phyloP scores from a whole-genome alignment of 768 basidiomycete species.

The Hysterangium stoloniferum region DNA sequence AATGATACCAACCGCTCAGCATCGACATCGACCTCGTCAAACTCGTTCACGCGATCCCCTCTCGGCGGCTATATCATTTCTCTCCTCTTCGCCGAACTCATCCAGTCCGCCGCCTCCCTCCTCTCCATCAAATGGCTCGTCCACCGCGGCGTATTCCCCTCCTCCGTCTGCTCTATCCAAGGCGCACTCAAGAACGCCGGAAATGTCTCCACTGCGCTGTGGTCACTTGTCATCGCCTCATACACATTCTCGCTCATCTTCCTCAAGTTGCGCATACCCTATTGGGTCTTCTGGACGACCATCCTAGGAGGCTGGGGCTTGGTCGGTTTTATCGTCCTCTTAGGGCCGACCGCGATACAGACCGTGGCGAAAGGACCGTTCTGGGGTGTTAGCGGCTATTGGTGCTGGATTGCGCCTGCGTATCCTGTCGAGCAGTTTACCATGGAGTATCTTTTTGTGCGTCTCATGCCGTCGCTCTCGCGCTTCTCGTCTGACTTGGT shows the following conservation, averaged over 20 bases:
- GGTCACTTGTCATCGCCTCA: slow-evolving; percentile 34
- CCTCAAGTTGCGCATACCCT: slow-evolving; percentile 30
- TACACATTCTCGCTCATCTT: slow-evolving; percentile 44
- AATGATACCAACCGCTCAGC: background rate
- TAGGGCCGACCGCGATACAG: slow-evolving; percentile 34
- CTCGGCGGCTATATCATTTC: slow-evolving; percentile 24
- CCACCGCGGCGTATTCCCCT: slow-evolving; percentile 19
- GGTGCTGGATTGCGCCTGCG: slow-evolving; percentile 45
- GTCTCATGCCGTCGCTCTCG: slow-evolving; percentile 16
- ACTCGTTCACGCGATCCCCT: slow-evolving; percentile 12
- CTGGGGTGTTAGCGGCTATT: slow-evolving; percentile 43
- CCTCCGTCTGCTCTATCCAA: slow-evolving; percentile 24
- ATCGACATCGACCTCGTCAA: background rate
- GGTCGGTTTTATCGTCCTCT: slow-evolving; percentile 34
- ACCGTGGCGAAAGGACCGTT: slow-evolving; percentile 33
- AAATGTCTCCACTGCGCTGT: slow-evolving; percentile 36
- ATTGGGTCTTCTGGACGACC: slow-evolving; percentile 29
- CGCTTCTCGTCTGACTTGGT: background rate
- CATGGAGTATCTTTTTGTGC: slow-evolving; percentile 45
- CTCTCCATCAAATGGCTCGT: slow-evolving; percentile 24
- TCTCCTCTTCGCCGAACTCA: slow-evolving; percentile 24
- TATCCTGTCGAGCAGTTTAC: slow-evolving; percentile 35
- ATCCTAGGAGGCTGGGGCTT: slow-evolving; percentile 39
- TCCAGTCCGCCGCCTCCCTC: slow-evolving; percentile 27
- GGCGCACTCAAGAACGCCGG: slow-evolving; percentile 33